Percentiles rank a stretch among this genome's conserved stretches.
Evolutionary conservation across 305 asterid species (phyloP).

Genomic region (Fraxinus greggii): DNA sequence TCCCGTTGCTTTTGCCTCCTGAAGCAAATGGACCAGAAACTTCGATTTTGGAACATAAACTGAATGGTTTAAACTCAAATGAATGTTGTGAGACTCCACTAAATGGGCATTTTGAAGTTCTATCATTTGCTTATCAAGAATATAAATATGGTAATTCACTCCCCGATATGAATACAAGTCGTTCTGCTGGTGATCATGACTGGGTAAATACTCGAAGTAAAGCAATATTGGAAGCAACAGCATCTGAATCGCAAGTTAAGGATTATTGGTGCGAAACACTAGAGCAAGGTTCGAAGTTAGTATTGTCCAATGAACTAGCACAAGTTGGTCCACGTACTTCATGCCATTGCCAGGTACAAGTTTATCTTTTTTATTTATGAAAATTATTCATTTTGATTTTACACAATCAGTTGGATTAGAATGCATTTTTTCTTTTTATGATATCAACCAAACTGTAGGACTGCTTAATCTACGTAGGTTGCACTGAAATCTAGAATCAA

Average conservation of each 20-base stretch:
- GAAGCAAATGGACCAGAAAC: constrained; percentile 56
- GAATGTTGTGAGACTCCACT: constrained; percentile 23
- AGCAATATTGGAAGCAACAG: constrained; percentile 27
- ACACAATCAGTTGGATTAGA: not conserved
- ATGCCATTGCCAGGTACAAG: constrained; percentile 78
- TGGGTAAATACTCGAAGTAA: constrained; percentile 24
- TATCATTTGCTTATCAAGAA: constrained; percentile 25
- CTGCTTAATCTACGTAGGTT: not conserved
- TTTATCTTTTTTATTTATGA: constrained; percentile 2
- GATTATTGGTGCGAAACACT: constrained; percentile 58
- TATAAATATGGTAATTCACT: constrained; percentile 13
- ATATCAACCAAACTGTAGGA: not conserved
- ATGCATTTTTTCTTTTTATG: not conserved
- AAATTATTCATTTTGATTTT: not conserved
- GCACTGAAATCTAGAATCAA: not conserved
- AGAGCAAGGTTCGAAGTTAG: constrained; percentile 44
- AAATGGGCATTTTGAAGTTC: constrained; percentile 28
- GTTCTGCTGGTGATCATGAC: constrained; percentile 28
- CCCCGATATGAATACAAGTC: constrained; percentile 19
- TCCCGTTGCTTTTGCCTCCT: constrained; percentile 87
- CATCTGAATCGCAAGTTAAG: constrained; percentile 31
- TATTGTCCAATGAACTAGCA: constrained; percentile 47
- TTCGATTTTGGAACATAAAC: constrained; percentile 32
- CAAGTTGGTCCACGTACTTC: constrained; percentile 73
- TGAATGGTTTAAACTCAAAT: constrained; percentile 31